Conservation (phyloP, 2,329 filamentous ascomycete genomes). For the Arthrobotrys sphaeroides region DNA sequence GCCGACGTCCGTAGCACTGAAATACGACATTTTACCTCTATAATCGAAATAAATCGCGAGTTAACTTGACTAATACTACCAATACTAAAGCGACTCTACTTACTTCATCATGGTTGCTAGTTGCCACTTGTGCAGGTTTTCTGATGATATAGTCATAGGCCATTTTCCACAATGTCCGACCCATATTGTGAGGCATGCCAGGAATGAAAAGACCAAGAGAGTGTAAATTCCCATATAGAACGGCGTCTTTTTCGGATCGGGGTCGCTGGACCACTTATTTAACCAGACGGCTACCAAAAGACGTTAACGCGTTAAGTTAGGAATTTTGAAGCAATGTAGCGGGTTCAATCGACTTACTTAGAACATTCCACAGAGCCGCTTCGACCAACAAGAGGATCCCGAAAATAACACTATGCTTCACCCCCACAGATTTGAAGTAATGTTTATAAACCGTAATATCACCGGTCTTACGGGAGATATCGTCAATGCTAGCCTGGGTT, state of each 20-base stretch:
- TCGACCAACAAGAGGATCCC: neutral
- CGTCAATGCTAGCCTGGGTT: conserved; percentile 24
- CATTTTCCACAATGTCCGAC: conserved; percentile 20
- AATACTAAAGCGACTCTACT: neutral
- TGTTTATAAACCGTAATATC: conserved; percentile 41
- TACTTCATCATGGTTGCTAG: conserved; percentile 50
- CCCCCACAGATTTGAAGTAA: conserved; percentile 35
- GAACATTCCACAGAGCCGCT: conserved; percentile 11
- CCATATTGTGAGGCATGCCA: conserved; percentile 7
- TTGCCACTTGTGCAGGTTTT: conserved; percentile 43
- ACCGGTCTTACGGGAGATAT: conserved; percentile 44
- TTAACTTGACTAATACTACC: neutral
- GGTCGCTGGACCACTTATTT: conserved; percentile 46
- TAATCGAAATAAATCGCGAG: neutral
- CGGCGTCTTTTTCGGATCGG: conserved; percentile 29
- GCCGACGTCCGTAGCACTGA: conserved; percentile 59
- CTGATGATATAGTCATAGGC: conserved; percentile 33
- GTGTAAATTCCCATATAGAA: conserved; percentile 52
- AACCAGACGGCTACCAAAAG: conserved; percentile 41
- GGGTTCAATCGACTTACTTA: conserved; percentile 23
- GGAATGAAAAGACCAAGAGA: conserved; percentile 5
- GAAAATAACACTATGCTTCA: conserved; percentile 33
- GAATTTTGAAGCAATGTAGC: neutral
- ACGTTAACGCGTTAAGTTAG: neutral
- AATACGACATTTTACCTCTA: conserved; percentile 56